Conservation (phyloP, 2,329 filamentous ascomycete species). For the Colletotrichum kahawae region DNA sequence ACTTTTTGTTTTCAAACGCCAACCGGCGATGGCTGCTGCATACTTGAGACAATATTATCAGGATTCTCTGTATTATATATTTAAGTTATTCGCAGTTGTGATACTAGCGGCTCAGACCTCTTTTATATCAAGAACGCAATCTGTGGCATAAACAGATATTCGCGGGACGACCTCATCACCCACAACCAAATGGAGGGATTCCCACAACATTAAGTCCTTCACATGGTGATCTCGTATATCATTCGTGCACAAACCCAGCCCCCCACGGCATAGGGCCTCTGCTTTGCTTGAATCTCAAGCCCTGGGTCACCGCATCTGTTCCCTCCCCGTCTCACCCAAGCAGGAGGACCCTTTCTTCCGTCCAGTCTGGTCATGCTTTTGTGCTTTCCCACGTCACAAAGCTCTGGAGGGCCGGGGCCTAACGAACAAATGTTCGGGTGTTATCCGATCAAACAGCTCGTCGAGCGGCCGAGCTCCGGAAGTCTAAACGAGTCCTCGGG, state of each 20-base stretch:
- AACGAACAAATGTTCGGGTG: background rate
- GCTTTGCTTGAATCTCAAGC: background rate
- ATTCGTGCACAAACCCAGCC: background rate
- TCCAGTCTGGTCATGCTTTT: background rate
- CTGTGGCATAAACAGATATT: no score
- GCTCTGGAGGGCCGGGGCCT: no score
- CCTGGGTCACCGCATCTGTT: background rate
- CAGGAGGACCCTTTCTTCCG: background rate
- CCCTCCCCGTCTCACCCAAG: background rate
- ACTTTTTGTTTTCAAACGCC: no score
- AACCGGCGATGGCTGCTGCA: background rate
- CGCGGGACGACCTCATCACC: no score
- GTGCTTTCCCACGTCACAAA: background rate
- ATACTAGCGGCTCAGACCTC: background rate
- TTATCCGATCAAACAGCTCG: background rate
- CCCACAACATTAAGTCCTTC: background rate
- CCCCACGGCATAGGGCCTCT: rapidly evolving
- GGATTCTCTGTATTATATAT: background rate
- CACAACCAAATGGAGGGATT: no score
- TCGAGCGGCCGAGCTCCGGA: background rate
- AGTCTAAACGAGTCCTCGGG: background rate
- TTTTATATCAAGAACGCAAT: no score
- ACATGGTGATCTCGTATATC: rapidly evolving
- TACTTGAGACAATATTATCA: rapidly evolving
- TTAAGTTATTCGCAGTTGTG: background rate